Percentiles rank a stretch among this genome's conserved stretches.
These are phyloP conservation scores for Somion occarium DNA, from an alignment of 1,284 basidiomycete species.

Conservation along the genomic window DNA sequence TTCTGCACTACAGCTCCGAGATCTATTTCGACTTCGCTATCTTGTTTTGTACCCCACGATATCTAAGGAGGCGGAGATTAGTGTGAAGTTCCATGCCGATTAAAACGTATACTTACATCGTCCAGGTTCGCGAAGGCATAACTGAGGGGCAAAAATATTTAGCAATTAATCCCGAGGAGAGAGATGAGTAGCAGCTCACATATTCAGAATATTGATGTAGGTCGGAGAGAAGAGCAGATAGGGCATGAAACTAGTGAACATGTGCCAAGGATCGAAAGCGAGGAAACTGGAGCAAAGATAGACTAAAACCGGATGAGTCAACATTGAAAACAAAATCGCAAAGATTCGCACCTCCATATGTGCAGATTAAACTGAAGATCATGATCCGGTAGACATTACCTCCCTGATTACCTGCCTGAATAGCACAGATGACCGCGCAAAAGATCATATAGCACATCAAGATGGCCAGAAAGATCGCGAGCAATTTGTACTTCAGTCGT, in stretches of 20 bases:
- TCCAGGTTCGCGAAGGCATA: conserved; percentile 82
- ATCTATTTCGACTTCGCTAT: conserved; percentile 62
- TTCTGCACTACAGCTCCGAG: conserved; percentile 80
- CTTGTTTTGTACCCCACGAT: conserved; percentile 91
- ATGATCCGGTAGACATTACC: conserved; percentile 69
- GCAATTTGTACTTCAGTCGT: conserved; percentile 81
- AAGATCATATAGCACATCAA: conserved; percentile 81
- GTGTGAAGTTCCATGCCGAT: background rate
- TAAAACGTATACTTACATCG: conserved; percentile 44
- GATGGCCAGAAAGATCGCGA: conserved; percentile 72
- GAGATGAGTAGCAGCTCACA: conserved; percentile 42
- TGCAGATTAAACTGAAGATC: conserved; percentile 81
- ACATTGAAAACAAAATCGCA: background rate
- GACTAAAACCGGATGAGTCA: conserved; percentile 32
- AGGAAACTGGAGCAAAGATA: conserved; percentile 79
- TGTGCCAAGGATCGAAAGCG: conserved; percentile 91
- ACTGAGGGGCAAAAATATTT: conserved; percentile 28
- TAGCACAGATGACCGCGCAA: conserved; percentile 71
- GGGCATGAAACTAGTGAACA: conserved; percentile 86
- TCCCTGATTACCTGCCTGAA: conserved; percentile 63
- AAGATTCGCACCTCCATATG: conserved; percentile 67
- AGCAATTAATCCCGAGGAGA: background rate
- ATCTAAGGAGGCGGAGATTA: conserved; percentile 39
- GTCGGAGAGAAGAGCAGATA: conserved; percentile 86
- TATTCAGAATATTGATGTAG: conserved; percentile 86